Evolutionary conservation across 306 rosid genomes (phyloP).

Genomic region (peach (Prunus persica)): Prunus_persica_NCBIv2 NC_034012.1:8369001-8369500

Average conservation of each 20-base stretch:
- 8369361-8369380: no score
- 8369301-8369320: no score
- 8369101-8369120: background rate
- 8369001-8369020: constrained; percentile 29
- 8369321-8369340: no score
- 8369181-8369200: background rate
- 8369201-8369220: background rate
- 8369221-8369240: background rate
- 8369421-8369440: no score
- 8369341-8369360: no score
- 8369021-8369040: background rate
- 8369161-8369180: background rate
- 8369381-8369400: no score
- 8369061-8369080: background rate
- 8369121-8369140: background rate
- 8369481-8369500: background rate
- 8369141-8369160: background rate
- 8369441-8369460: background rate
- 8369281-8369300: no score
- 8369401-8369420: no score
- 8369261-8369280: no score
- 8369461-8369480: background rate
- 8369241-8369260: no score
- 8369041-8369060: background rate
- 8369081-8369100: background rate